Evolutionary conservation across 2,329 filamentous ascomycete species (phyloP).

Genomic region (Thermomyces lanuginosus): DNA sequence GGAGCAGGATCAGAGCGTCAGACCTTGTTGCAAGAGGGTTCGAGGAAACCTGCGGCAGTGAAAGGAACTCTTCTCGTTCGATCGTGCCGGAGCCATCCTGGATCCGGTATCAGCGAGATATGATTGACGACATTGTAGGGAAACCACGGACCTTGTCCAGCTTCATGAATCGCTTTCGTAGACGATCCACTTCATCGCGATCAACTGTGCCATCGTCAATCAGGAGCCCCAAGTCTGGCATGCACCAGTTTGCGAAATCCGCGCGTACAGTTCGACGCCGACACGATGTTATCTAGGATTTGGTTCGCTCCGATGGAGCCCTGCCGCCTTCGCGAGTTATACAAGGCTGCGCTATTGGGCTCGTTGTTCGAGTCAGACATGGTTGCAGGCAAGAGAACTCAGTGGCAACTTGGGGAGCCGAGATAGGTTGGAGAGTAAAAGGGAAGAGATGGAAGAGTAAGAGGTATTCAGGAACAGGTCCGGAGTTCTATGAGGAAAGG

Average conservation of each 20-base stretch:
- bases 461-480: too few species aligned
- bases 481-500: too few species aligned
- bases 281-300: conserved; percentile 89
- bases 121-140: neutral
- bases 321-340: conserved; percentile 27
- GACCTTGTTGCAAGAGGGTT: conserved; percentile 93
- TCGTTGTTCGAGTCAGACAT: conserved; percentile 24
- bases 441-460: too few species aligned
- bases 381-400: too few species aligned
- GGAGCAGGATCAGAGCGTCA: conserved; percentile 9
- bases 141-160: conserved; percentile 61
- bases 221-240: neutral
- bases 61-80: conserved; percentile 95
- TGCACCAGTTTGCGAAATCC: neutral
- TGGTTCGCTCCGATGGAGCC: conserved; percentile 37
- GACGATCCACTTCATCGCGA: conserved; percentile 86
- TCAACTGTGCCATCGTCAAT: conserved; percentile 48
- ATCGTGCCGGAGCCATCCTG: conserved; percentile 97
- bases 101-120: conserved; percentile 4
- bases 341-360: conserved; percentile 30
- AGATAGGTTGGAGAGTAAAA: too few species aligned
- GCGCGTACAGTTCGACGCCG: conserved; percentile 78
- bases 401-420: too few species aligned
- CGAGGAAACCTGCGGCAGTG: conserved; percentile 89
- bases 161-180: conserved; percentile 98